Base-by-base conservation (phyloP, 2,329 filamentous ascomycete species). In the Chaetomiaceae sp. region DNA sequence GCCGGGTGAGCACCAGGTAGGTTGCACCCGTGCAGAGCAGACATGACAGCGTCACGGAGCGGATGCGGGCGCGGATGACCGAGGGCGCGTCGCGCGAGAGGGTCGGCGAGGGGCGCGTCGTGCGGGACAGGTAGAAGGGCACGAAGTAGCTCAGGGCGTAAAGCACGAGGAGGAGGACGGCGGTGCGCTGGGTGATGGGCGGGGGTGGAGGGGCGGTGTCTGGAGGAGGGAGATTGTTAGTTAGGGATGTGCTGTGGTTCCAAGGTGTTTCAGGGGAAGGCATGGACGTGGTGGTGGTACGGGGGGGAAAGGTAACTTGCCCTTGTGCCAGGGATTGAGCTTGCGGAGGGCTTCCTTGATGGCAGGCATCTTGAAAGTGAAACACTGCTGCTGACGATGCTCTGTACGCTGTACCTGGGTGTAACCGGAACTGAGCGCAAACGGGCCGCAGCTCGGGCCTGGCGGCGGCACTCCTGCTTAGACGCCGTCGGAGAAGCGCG, bases 81-180 rank as follows among this genome's bases (percentile, higher is more conserved):
- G 87, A 86, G 9, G 91, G 90, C 25, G 89, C 87, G 80, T 97
- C 91, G 66, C 94, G 85, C 56, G 88, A 89, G 25, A 95, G 80
- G 51, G 79, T 82, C 23, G 83, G 80, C 7, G 89, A 94, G 6
- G 91, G 91, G 48, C 91, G 83, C 5, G 92, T 95, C 19, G 83
- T 79, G 4, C 83, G 71, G 19, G 87, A 94, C 59, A 92, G 77
- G 75, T 99, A 96, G 71, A 97, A 90, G 22, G 94, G 92, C 3
- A 88, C 75, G 63, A 99, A 89, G 73, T 97, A 99, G 73, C 90
- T 73, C 62, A 91, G 70, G n/a, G 90, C 95, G 72, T 95, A 95
- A 57, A 85, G 71, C 58, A 91, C 73, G 19, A 61, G 45, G 23
- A 63, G 46, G 25, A 57, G 19, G 33, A 45, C 62, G 58, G 73